A percentile compares a stretch with the other conserved stretches of the same genome.
phyloP scores from a whole-genome alignment of 78 protist genomes.

The Guillardia theta region DNA sequence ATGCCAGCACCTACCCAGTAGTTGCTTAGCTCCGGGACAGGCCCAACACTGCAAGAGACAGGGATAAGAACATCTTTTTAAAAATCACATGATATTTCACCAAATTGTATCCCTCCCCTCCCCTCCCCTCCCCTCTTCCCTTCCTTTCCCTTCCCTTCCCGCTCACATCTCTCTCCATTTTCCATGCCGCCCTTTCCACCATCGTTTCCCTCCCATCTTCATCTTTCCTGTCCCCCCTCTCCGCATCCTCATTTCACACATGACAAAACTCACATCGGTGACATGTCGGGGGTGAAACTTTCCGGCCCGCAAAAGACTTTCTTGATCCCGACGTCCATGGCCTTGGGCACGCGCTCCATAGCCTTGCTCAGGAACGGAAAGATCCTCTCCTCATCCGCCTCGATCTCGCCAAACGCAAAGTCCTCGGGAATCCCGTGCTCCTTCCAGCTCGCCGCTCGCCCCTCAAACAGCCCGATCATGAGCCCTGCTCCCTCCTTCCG shows the following conservation, averaged over 20 bases:
- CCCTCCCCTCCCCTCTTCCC: no score
- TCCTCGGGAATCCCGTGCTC: neutral
- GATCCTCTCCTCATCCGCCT: conserved; percentile 49
- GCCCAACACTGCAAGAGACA: no score
- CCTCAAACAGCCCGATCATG: conserved; percentile 55
- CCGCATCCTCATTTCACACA: no score
- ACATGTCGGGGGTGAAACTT: conserved; percentile 57
- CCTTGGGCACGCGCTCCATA: neutral
- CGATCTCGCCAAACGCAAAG: conserved; percentile 37
- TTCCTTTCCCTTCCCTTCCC: no score
- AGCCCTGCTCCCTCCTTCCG: conserved; percentile 56
- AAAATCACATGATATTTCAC: no score
- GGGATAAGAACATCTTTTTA: no score
- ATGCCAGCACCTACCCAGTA: conserved; percentile 60
- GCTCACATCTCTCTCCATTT: no score
- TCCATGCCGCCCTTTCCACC: no score
- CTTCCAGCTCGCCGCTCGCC: conserved; percentile 34
- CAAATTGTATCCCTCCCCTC: no score
- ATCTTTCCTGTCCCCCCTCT: no score
- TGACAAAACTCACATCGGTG: conserved; percentile 25
- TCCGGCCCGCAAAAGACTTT: conserved; percentile 57
- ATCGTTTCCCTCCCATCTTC: no score
- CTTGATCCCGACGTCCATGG: neutral
- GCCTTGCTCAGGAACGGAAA: conserved; percentile 46
- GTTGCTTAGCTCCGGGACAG: conserved; percentile 44